phyloP scores from a whole-genome alignment of 345 rosid genomes.

The Rhizophora apiculata region DNA sequence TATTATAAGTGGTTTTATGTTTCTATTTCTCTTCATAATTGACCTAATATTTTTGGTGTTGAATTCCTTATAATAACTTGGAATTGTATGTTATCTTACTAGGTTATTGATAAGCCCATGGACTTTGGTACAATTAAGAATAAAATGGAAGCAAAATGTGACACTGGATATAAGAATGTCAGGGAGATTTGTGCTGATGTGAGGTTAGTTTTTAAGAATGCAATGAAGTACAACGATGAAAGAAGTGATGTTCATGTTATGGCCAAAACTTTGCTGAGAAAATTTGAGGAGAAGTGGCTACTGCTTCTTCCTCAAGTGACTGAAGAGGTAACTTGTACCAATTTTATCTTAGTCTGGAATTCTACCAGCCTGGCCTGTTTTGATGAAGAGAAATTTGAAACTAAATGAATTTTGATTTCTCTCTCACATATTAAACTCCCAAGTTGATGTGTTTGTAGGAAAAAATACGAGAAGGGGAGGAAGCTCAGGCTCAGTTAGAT shows the following conservation, averaged over 20 bases:
- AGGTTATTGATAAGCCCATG: constrained; percentile 96
- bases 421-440: background rate
- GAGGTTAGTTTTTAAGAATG: constrained; percentile 79
- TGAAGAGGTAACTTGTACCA: constrained; percentile 55
- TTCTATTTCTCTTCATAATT: background rate
- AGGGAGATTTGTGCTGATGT: constrained; percentile 77
- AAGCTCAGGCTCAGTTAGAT: constrained; percentile 52
- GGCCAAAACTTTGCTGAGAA: constrained; percentile 79
- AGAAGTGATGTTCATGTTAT: constrained; percentile 62
- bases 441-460: constrained; percentile 42
- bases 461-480: constrained; percentile 64
- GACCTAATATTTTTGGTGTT: background rate
- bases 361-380: background rate
- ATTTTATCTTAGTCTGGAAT: background rate
- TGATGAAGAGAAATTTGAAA: background rate
- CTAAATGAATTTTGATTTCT: background rate
- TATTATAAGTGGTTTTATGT: background rate
- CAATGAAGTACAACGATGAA: constrained; percentile 90
- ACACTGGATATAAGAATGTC: constrained; percentile 65
- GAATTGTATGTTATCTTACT: background rate
- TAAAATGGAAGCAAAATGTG: constrained; percentile 86
- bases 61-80: background rate
- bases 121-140: constrained; percentile 82
- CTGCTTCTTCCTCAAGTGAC: constrained; percentile 69
- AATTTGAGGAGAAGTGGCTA: constrained; percentile 91